A percentile compares a stretch with the other conserved stretches of the same genome.
Conservation (phyloP, 2,329 filamentous ascomycete genomes). For the Aspergillus ochraceus region DNA sequence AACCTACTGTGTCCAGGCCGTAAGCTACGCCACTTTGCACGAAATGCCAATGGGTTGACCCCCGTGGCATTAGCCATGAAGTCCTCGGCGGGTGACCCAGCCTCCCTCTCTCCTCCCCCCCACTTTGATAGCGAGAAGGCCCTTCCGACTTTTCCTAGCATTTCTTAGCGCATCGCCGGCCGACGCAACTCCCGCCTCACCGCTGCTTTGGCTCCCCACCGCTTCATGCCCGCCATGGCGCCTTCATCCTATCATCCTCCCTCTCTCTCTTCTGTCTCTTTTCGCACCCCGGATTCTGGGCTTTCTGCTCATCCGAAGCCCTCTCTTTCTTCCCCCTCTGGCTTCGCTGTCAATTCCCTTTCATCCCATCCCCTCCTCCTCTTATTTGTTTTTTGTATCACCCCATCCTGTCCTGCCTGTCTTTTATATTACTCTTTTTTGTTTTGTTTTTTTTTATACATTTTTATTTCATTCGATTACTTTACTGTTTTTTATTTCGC, state of each 20-base stretch:
- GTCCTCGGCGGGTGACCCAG: slow-evolving; percentile 14
- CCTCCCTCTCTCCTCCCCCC: slow-evolving; percentile 1
- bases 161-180: slow-evolving; percentile 39
- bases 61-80: not conserved
- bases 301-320: slow-evolving; percentile 31
- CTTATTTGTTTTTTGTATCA: slow-evolving; percentile 24
- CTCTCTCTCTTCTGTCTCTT: slow-evolving; percentile 24
- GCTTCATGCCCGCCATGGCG: slow-evolving; percentile 30
- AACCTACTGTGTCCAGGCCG: too few relatives aligned
- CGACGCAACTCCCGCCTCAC: slow-evolving; percentile 36
- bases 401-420: slow-evolving; percentile 4
- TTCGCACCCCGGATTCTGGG: slow-evolving; percentile 28
- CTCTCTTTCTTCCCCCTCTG: slow-evolving; percentile 18
- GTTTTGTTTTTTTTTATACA: slow-evolving; percentile 6
- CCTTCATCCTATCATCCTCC: slow-evolving; percentile 32
- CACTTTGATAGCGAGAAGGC: slow-evolving; percentile 26
- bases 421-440: slow-evolving; percentile 7
- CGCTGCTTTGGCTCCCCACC: slow-evolving; percentile 47
- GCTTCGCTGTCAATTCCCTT: slow-evolving; percentile 18
- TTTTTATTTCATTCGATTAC: slow-evolving; percentile 2
- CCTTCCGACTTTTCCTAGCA: slow-evolving; percentile 22
- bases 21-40: not conserved
- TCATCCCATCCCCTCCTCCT: slow-evolving; percentile 9
- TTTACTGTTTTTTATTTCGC: not conserved
- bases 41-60: not conserved